Evolutionary conservation across 2,329 filamentous ascomycete species (phyloP).

Genomic region (Aspergillus sp.): DNA sequence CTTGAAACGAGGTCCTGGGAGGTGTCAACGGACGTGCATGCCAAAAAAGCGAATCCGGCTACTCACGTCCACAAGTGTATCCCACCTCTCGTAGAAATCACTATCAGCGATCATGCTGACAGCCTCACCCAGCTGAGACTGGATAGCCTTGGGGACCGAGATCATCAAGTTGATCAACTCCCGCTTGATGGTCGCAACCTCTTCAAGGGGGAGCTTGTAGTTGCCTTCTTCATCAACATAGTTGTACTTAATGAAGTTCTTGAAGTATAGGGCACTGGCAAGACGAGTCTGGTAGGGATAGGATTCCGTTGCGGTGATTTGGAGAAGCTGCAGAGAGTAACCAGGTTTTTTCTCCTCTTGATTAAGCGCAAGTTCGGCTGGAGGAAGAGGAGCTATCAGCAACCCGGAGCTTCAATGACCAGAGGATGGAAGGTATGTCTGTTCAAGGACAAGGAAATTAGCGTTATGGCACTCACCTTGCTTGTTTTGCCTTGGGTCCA

Average conservation of each 20-base stretch:
- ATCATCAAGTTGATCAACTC: slow-evolving; percentile 98
- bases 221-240: slow-evolving; percentile 95
- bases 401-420: too few species aligned
- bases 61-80: slow-evolving; percentile 80
- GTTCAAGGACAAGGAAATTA: slow-evolving; percentile 6
- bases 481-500: slow-evolving; percentile 83
- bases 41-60: neutral
- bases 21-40: slow-evolving; percentile 10
- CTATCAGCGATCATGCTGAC: slow-evolving; percentile 97
- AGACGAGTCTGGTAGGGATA: slow-evolving; percentile 77
- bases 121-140: slow-evolving; percentile 91
- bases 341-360: slow-evolving; percentile 76
- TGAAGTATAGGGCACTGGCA: slow-evolving; percentile 89
- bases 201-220: slow-evolving; percentile 79
- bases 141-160: slow-evolving; percentile 78
- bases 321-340: slow-evolving; percentile 84
- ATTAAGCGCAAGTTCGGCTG: slow-evolving; percentile 79
- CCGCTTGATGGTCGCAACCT: slow-evolving; percentile 87
- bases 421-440: too few species aligned
- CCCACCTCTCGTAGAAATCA: slow-evolving; percentile 94
- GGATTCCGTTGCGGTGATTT: slow-evolving; percentile 76
- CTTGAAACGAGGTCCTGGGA: slow-evolving; percentile 78
- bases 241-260: slow-evolving; percentile 94
- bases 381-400: slow-evolving; percentile 9
- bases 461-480: slow-evolving; percentile 63